phyloP scores from a whole-genome alignment of 371 early-diverging fungal genomes.

The Apophysomyces elegans region DNA sequence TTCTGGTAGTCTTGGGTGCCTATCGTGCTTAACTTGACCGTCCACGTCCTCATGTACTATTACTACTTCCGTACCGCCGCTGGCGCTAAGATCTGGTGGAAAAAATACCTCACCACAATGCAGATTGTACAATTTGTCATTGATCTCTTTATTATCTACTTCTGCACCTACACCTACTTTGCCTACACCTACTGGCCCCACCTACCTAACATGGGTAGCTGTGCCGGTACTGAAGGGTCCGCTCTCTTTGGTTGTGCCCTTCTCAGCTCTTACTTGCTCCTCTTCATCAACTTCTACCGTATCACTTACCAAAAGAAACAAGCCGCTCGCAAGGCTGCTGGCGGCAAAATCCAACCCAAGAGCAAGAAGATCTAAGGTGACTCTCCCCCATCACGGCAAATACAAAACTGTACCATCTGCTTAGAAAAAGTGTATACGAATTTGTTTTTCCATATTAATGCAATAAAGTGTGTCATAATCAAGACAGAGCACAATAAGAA shows the following conservation, averaged over 20 bases:
- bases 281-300: constrained; percentile 89
- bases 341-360: constrained; percentile 29
- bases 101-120: constrained; percentile 87
- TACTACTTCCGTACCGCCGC: constrained; percentile 90
- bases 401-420: constrained; percentile 1
- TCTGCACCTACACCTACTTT: constrained; percentile 83
- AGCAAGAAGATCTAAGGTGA: constrained; percentile 47
- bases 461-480: constrained; percentile 6
- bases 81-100: constrained; percentile 90
- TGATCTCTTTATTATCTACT: constrained; percentile 79
- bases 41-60: constrained; percentile 93
- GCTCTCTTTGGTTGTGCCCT: constrained; percentile 84
- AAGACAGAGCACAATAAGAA: constrained; percentile 5
- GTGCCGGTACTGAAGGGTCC: constrained; percentile 80
- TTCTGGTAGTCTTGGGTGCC: constrained; percentile 73
- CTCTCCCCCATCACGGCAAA: background rate
- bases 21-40: constrained; percentile 81
- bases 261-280: constrained; percentile 80
- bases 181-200: constrained; percentile 69
- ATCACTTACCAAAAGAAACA: constrained; percentile 78
- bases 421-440: constrained; percentile 5
- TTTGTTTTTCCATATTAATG: background rate
- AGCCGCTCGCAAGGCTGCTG: constrained; percentile 32
- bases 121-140: constrained; percentile 92
- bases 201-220: constrained; percentile 75